Conservation (phyloP, 1,139 yeast genomes). For the Protomyces gravidus region DNA sequence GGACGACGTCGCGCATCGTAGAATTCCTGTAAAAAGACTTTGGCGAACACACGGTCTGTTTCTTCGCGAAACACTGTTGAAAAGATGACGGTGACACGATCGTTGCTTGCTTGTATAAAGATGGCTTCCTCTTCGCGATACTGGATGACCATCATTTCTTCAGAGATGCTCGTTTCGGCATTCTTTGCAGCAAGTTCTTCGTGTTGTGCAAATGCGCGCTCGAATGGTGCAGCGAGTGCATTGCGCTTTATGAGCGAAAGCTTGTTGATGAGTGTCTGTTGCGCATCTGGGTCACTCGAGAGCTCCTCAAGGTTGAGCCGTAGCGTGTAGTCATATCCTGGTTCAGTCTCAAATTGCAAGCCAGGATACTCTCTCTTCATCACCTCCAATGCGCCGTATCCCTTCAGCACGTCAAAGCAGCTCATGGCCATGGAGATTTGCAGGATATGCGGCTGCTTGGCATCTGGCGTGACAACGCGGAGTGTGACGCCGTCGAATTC, state of each 20-base stretch:
- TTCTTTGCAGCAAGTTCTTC: constrained; percentile 4
- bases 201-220: constrained; percentile 64
- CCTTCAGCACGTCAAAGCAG: constrained; percentile 67
- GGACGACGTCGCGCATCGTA: constrained; percentile 89
- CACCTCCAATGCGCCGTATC: constrained; percentile 54
- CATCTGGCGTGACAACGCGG: constrained; percentile 80
- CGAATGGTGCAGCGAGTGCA: constrained; percentile 89
- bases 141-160: constrained; percentile 66
- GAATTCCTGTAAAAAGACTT: constrained; percentile 91
- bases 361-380: constrained; percentile 47
- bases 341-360: constrained; percentile 40
- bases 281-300: constrained; percentile 13
- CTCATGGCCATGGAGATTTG: constrained; percentile 67
- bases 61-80: constrained; percentile 94
- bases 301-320: constrained; percentile 54
- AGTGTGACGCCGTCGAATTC: constrained; percentile 95
- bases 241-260: constrained; percentile 76
- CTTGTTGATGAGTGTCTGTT: constrained; percentile 38
- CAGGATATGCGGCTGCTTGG: constrained; percentile 51
- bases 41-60: constrained; percentile 91
- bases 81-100: constrained; percentile 92
- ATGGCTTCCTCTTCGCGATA: constrained; percentile 93
- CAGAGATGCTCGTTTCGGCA: constrained; percentile 48
- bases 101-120: constrained; percentile 86
- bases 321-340: constrained; percentile 78